Percentiles rank a stretch among this genome's conserved stretches.
Conservation (phyloP, 345 rosid species). For the Xanthoceras sorbifolium region DNA sequence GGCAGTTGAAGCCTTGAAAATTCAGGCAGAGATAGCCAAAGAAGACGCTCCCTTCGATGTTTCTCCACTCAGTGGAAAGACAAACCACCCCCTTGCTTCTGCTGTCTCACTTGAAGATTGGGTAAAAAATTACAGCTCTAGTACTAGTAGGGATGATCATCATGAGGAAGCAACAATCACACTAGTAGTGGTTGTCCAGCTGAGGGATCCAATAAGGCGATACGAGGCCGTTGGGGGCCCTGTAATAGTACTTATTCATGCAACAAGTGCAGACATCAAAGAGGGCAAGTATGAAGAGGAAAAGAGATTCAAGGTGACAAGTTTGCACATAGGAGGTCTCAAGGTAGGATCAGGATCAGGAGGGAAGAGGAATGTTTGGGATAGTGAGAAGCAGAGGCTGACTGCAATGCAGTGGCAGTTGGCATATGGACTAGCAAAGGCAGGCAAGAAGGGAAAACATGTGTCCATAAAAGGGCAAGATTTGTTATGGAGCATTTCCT, state of each 20-base stretch:
- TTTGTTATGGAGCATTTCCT: conserved; percentile 83
- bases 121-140: conserved; percentile 35
- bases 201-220: conserved; percentile 82
- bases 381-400: conserved; percentile 69
- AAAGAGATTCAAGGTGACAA: conserved; percentile 55
- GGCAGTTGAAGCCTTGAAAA: conserved; percentile 77
- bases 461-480: conserved; percentile 46
- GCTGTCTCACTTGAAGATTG: conserved; percentile 74
- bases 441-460: conserved; percentile 54
- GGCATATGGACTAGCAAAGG: conserved; percentile 67
- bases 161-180: conserved; percentile 36
- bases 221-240: conserved; percentile 92
- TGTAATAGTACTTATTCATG: conserved; percentile 58
- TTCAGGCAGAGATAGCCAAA: conserved; percentile 82
- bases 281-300: conserved; percentile 45
- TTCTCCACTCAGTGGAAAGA: conserved; percentile 47
- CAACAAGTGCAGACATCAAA: conserved; percentile 28
- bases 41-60: conserved; percentile 81
- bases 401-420: conserved; percentile 93
- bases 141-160: conserved; percentile 21
- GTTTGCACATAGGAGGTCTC: conserved; percentile 74
- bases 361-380: conserved; percentile 55
- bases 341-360: conserved; percentile 37
- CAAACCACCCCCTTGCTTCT: conserved; percentile 50
- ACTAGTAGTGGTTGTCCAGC: conserved; percentile 59